A percentile compares a stretch with the other conserved stretches of the same genome.
Conservation (phyloP, 75 land plant species). For the Ceratopteris richardii region DNA sequence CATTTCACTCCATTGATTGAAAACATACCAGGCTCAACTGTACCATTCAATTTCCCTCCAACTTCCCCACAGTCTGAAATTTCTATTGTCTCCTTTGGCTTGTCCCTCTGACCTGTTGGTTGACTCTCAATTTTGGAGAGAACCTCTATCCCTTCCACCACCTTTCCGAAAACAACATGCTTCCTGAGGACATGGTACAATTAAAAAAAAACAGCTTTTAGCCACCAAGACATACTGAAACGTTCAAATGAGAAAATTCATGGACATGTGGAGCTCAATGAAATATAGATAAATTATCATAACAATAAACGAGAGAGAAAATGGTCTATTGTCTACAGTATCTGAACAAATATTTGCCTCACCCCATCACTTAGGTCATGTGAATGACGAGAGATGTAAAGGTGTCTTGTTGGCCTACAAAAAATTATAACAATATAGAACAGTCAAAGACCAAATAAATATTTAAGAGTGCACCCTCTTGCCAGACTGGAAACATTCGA, state of each 20-base stretch:
- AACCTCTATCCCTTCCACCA: constrained; percentile 63
- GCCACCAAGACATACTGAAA: neutral
- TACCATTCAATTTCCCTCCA: constrained; percentile 28
- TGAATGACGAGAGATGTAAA: constrained; percentile 30
- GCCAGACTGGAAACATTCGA: neutral
- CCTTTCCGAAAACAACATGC: constrained; percentile 94
- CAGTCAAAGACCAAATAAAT: constrained; percentile 10
- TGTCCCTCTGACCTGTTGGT: constrained; percentile 47
- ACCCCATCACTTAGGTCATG: constrained; percentile 38
- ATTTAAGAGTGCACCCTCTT: neutral
- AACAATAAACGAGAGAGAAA: too few relatives aligned
- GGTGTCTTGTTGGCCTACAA: constrained; percentile 28
- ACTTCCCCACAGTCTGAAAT: constrained; percentile 78
- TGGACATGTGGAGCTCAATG: neutral
- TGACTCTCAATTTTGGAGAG: constrained; percentile 65
- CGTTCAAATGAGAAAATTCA: neutral
- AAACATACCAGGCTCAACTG: constrained; percentile 1
- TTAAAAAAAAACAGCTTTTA: neutral
- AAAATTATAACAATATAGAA: constrained; percentile 29
- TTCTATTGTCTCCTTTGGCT: constrained; percentile 62
- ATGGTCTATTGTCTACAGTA: constrained; percentile 8
- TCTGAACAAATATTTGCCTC: constrained; percentile 23
- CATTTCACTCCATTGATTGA: too few relatives aligned
- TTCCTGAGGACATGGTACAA: constrained; percentile 48
- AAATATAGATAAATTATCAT: too few relatives aligned